Base-by-base conservation (phyloP, 805 yeast genomes). In the Lipomyces yamadae region DNA sequence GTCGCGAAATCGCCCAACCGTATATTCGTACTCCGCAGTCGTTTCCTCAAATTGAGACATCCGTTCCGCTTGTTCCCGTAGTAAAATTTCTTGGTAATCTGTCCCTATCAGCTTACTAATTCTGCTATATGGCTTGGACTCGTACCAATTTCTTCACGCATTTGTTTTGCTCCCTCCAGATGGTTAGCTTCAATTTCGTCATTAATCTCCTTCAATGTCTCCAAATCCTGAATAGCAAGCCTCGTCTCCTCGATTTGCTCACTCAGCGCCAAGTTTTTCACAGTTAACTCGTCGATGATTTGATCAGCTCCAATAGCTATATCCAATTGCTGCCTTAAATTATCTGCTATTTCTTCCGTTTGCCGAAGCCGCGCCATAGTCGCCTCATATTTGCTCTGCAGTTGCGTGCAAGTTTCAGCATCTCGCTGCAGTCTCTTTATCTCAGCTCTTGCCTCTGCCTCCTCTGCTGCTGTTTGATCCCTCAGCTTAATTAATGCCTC, bases 121-220 rank as follows among this genome's bases (percentile, higher is more conserved):
- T 73, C 73, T 4, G 63, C 58, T 32, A 8, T 78, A 62, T 53
- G 72, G 73, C 15, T 60, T 45, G 29, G 65, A 68, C 32, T 71
- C 5, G 61, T 64, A 2, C 63, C 69, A 8, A 86, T 76, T 3
- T 84, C 82, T 1, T 69, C 65, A 18, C 75, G 72, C 29, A 86
- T 76, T 52, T 83, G 84, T 18, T 72, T 64, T 68, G 85, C 87
- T 0, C 83, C 75, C 30, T 76, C 80, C 1, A 72, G 35, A 62
- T 83, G 86, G 54, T 75, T 77, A 10, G 80, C 81, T 63, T 86
- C 88, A 37, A 87, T 75, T 62, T 84, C 84, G 62, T 80, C 83
- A 65, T 84, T 85, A 8, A 87, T 72, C 57, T 81, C 83, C 65
- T 84, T 84, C 29, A 88, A 72, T 60, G 84, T 86, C 56, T 82